Evolutionary conservation across 2,329 filamentous ascomycete species (phyloP).

Genomic region (Didymella arachidicola): DNA sequence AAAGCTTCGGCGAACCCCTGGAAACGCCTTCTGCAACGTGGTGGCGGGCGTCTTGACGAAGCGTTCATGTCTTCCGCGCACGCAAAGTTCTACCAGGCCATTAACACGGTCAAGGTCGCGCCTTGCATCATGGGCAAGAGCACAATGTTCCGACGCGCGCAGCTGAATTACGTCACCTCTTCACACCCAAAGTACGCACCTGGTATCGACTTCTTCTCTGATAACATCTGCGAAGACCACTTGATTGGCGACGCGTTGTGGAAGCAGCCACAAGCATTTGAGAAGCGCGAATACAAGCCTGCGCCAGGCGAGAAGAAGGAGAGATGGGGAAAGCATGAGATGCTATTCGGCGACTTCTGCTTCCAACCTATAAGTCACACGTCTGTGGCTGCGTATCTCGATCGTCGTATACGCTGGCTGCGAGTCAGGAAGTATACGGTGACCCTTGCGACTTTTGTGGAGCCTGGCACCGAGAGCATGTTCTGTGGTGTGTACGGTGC

Average conservation of each 20-base stretch:
- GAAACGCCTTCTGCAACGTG: conserved; percentile 49
- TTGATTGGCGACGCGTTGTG: conserved; percentile 92
- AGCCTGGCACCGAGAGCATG: conserved; percentile 89
- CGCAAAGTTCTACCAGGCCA: conserved; percentile 96
- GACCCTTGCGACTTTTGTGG: conserved; percentile 83
- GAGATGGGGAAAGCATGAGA: conserved; percentile 76
- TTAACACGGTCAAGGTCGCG: conserved; percentile 89
- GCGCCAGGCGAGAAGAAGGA: conserved; percentile 41
- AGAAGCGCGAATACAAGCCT: conserved; percentile 35
- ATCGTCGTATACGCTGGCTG: conserved; percentile 85
- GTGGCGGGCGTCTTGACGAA: conserved; percentile 88
- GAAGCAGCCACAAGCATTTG: conserved; percentile 62
- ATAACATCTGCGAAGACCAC: conserved; percentile 98
- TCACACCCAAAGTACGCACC: conserved; percentile 61
- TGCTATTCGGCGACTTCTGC: conserved; percentile 85
- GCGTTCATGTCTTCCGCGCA: conserved; percentile 93
- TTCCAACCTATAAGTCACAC: conserved; percentile 89
- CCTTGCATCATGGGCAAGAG: conserved; percentile 97
- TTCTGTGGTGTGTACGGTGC: conserved; percentile 82
- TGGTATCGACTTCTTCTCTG: conserved; percentile 91
- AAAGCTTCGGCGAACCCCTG: conserved; percentile 35
- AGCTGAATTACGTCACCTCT: conserved; percentile 76
- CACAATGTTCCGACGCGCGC: conserved; percentile 96
- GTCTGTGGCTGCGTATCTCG: conserved; percentile 77
- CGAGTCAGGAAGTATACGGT: conserved; percentile 96